Percentiles rank a stretch among this genome's conserved stretches.
Conservation (phyloP, 2,329 filamentous ascomycete species). For the Lanzia echinophila region DNA sequence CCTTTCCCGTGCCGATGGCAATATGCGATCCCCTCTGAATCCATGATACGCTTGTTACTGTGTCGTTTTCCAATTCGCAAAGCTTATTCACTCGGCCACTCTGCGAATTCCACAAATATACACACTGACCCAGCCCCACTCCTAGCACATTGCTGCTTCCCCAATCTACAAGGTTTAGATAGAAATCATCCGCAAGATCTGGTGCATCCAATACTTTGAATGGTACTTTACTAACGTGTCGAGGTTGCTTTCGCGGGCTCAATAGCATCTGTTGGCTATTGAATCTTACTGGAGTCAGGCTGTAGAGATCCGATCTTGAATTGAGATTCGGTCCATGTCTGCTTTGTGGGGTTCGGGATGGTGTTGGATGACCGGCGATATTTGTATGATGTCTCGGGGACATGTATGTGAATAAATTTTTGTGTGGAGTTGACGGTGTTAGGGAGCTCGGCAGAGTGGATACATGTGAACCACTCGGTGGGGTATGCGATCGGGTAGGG, state of each 20-base stretch:
- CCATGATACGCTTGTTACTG: conserved; percentile 95
- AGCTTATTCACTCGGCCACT: conserved; percentile 88
- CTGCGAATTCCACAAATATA: conserved; percentile 98
- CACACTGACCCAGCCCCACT: conserved; percentile 84
- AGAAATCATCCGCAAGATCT: conserved; percentile 94
- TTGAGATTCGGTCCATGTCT: conserved; percentile 85
- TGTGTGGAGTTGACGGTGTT: conserved; percentile 92
- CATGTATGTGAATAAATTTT: conserved; percentile 92
- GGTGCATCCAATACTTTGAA: conserved; percentile 97
- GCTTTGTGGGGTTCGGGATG: conserved; percentile 81
- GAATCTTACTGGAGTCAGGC: conserved; percentile 85
- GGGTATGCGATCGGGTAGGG: conserved; percentile 71
- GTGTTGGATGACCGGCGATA: conserved; percentile 76
- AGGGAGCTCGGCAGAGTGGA: conserved; percentile 64
- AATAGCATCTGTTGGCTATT: conserved; percentile 91
- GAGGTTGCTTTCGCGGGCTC: conserved; percentile 79
- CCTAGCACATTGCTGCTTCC: conserved; percentile 90
- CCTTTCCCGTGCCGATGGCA: conserved; percentile 90
- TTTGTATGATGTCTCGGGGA: conserved; percentile 63
- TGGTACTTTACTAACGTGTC: conserved; percentile 90
- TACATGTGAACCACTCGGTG: conserved; percentile 55
- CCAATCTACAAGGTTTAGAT: conserved; percentile 96
- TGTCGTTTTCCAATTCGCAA: conserved; percentile 87
- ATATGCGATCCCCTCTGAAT: conserved; percentile 96
- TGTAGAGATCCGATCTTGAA: conserved; percentile 88